Evolutionary conservation across 1,139 yeast species (phyloP).

Genomic region (Scheffersomyces illinoinensis): DNA sequence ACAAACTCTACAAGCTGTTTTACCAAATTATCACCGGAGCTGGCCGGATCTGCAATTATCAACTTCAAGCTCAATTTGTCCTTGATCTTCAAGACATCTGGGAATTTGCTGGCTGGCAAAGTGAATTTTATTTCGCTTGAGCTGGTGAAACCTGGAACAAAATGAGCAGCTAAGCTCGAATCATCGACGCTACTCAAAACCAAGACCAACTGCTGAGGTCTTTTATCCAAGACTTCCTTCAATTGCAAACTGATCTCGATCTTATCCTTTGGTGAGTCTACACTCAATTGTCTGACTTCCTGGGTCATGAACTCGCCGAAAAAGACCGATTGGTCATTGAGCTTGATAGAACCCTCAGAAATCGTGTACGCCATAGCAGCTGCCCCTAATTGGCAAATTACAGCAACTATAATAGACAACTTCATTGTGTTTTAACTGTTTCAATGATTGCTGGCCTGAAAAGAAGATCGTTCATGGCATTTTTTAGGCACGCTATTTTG

Average conservation of each 20-base stretch:
- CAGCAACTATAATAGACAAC: conserved; percentile 10
- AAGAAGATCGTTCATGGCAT: background rate
- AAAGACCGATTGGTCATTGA: conserved; percentile 24
- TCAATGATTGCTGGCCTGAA: background rate
- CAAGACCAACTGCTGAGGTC: conserved; percentile 22
- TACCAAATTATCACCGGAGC: conserved; percentile 21
- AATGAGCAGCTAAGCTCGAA: conserved; percentile 16
- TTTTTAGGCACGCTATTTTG: background rate
- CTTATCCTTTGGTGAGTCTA: conserved; percentile 35
- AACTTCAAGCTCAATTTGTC: conserved; percentile 32
- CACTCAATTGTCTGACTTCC: conserved; percentile 31
- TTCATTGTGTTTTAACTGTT: conserved; percentile 9
- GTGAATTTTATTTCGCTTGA: conserved; percentile 22
- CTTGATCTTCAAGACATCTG: conserved; percentile 38
- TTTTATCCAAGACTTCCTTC: conserved; percentile 13
- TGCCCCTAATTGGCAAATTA: conserved; percentile 12
- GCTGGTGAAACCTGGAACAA: conserved; percentile 13
- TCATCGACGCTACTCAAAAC: conserved; percentile 18
- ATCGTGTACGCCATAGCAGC: conserved; percentile 25
- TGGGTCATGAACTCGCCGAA: conserved; percentile 41
- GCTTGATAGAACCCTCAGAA: conserved; percentile 28
- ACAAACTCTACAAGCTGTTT: conserved; percentile 33
- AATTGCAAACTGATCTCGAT: conserved; percentile 31
- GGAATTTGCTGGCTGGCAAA: conserved; percentile 35
- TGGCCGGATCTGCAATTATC: conserved; percentile 30